Evolutionary conservation across 345 rosid genomes (phyloP).

Genomic region (Ceriops tagal): DNA sequence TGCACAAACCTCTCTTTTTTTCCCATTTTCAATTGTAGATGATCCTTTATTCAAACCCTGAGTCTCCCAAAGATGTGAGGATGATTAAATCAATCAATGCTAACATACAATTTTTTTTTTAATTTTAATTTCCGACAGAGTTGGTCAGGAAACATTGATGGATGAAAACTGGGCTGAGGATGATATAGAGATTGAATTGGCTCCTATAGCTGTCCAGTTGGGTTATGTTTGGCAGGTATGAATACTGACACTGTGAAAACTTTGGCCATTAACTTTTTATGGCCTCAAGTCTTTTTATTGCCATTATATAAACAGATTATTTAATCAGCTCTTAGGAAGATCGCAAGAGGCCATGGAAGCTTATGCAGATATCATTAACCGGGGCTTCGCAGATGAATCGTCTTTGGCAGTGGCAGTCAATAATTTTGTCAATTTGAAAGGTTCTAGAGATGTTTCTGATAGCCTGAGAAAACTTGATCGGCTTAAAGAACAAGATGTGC

Average conservation of each 20-base stretch:
- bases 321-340: slow-evolving; percentile 66
- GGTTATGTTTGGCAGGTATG: slow-evolving; percentile 87
- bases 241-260: background rate
- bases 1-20: background rate
- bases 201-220: slow-evolving; percentile 82
- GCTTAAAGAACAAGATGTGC: slow-evolving; percentile 62
- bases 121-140: slow-evolving; percentile 35
- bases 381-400: slow-evolving; percentile 73
- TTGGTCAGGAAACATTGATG: slow-evolving; percentile 86
- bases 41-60: background rate
- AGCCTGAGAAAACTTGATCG: slow-evolving; percentile 81
- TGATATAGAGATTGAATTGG: slow-evolving; percentile 78
- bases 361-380: slow-evolving; percentile 56
- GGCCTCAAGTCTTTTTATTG: background rate
- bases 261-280: background rate
- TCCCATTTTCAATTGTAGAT: background rate
- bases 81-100: background rate
- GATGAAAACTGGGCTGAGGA: slow-evolving; percentile 75
- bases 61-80: background rate
- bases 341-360: slow-evolving; percentile 57
- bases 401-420: slow-evolving; percentile 85
- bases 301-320: slow-evolving; percentile 26
- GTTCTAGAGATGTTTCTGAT: slow-evolving; percentile 77
- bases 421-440: slow-evolving; percentile 73
- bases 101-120: background rate